Conservation (phyloP, 305 asterid genomes). For the Fraxinus dipetala region DNA sequence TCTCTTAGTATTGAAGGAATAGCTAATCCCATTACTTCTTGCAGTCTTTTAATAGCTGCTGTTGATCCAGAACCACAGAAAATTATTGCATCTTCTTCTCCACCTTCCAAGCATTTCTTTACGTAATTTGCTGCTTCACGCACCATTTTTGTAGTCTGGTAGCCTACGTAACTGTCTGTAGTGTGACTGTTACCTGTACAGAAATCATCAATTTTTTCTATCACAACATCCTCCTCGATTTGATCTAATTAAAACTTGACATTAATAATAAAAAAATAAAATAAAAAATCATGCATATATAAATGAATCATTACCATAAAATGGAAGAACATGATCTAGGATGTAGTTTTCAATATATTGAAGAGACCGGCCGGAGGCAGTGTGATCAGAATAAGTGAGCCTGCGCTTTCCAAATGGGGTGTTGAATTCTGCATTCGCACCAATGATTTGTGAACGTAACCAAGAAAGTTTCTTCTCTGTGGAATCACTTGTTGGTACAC, state of each 20-base stretch:
- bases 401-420: constrained; percentile 61
- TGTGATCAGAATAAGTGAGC: constrained; percentile 74
- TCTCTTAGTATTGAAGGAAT: constrained; percentile 50
- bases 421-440: constrained; percentile 37
- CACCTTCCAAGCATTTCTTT: constrained; percentile 65
- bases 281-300: background rate
- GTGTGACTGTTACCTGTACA: constrained; percentile 60
- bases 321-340: constrained; percentile 46
- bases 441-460: constrained; percentile 64
- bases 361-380: constrained; percentile 71
- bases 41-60: constrained; percentile 65
- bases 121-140: constrained; percentile 43
- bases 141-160: constrained; percentile 43
- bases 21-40: constrained; percentile 65
- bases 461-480: constrained; percentile 44
- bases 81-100: constrained; percentile 41
- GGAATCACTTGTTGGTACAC: constrained; percentile 19
- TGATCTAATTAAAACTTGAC: background rate
- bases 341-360: constrained; percentile 52
- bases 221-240: background rate
- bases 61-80: constrained; percentile 77
- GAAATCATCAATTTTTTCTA: background rate
- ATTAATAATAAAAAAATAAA: background rate
- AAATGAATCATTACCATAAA: constrained; percentile 45
- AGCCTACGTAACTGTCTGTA: constrained; percentile 62